Base-by-base conservation (phyloP, 2,329 filamentous ascomycete genomes). In the Metarhizium sp. region DNA sequence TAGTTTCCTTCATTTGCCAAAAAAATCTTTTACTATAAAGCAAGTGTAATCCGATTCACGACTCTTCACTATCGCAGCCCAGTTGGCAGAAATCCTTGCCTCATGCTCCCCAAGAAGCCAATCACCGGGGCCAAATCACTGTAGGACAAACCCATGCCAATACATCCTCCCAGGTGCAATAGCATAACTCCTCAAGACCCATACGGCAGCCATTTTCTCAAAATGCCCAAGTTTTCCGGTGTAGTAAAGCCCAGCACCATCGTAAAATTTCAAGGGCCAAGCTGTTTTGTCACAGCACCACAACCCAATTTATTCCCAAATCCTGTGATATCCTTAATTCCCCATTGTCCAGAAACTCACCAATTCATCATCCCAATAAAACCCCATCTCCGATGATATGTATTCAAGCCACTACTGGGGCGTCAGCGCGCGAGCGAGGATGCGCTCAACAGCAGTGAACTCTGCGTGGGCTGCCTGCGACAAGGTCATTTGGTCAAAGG, bases 401-500 rank as follows among this genome's bases (percentile, higher is more conserved):
- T 18, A 18, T 25, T 8, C 7, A 47, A 50, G 38, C 36, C 36
- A n/a, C 46, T 52, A 54, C 40, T 42, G 25, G 42, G 43, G 49
- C 43, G 43, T 14, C 18, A 77, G 63, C 14, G 71, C 74, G 5
- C 75, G 74, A 25, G 68, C 66, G 30, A 85, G 66, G 51, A 80
- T 72, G 4, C 67, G 64, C 64, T 82, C 77, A 6, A 85, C 69
- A 2, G 74, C 74, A 6, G 64, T 60, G 62, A 79, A 75, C 66
- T 85, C 81, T 13, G 64, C 59, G 5, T 66, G 58, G 2, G 76
- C 76, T 11, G 74, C 72, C 43, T 77, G 63, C 1, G 71, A 68
- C 2, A 85, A 71, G 6, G 75, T 78, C 70, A 79, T 69, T 29
- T 68, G 59, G 57, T 81, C 78, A 55, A 80, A 78, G 0, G 58